phyloP scores from a whole-genome alignment of 805 yeast genomes.

The Lachancea thermotolerans region DNA sequence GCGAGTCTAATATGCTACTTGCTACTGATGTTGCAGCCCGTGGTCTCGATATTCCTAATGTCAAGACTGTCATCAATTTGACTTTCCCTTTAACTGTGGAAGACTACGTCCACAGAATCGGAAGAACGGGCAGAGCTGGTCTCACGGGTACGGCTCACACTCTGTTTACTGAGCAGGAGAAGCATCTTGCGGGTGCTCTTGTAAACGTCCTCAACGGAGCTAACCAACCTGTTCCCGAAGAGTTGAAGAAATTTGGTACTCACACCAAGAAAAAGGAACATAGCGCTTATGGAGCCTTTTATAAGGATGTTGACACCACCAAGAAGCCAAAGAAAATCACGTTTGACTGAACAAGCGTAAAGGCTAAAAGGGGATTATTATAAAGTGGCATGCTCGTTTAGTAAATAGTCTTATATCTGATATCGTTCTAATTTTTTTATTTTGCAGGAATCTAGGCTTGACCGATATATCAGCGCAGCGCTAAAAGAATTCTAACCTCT shows the following conservation, averaged over 20 bases:
- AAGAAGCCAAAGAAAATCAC: constrained; percentile 87
- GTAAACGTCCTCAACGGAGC: constrained; percentile 91
- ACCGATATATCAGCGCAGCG: too few species aligned
- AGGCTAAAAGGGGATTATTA: not conserved
- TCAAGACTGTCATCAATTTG: constrained; percentile 87
- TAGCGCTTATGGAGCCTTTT: constrained; percentile 97
- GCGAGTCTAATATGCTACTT: constrained; percentile 64
- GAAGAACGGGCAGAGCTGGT: constrained; percentile 98
- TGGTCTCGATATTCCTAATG: constrained; percentile 96
- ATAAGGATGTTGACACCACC: constrained; percentile 81
- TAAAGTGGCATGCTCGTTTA: not conserved
- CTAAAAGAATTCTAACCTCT: too few species aligned
- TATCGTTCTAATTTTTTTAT: too few species aligned
- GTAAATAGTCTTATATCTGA: not conserved
- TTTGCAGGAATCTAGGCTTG: too few species aligned
- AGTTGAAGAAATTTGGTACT: constrained; percentile 88
- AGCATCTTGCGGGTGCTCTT: constrained; percentile 90
- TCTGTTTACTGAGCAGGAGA: constrained; percentile 92
- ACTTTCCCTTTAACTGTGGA: constrained; percentile 96
- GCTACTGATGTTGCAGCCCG: constrained; percentile 99
- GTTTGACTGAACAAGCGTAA: constrained; percentile 41
- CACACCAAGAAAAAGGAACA: constrained; percentile 98
- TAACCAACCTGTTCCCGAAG: constrained; percentile 92
- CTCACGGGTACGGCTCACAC: constrained; percentile 93
- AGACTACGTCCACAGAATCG: constrained; percentile 95